Base-by-base conservation (phyloP, 148 eudicot species). In the Cornus kousa region DNA sequence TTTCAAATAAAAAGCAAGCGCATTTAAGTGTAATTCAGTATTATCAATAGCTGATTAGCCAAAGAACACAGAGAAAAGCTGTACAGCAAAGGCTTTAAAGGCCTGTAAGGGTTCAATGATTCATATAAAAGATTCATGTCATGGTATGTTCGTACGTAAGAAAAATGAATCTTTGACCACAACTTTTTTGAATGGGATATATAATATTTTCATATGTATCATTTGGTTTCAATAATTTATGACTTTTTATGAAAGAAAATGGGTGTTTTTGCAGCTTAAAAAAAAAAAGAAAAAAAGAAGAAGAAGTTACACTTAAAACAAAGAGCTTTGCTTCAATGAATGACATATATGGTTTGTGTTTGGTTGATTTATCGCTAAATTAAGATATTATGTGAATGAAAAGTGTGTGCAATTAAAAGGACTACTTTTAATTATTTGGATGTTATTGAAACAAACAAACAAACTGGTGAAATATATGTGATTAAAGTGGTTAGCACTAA, bases 81-180 rank as follows among this genome's bases (percentile, higher is more conserved):
- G 72, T 69, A 69, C 17, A 69, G 72, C 46, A 35, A 69, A 19
- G 37, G 46, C 43, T 13, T 5, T 5, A 19, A 69, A 12, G n/a
- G 71, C 43, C 43, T 39, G 0, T 39, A 39, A 4, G 28, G 37
- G 37, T 69, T 35, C 17, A 35, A 37, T 69, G 72, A 69, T 16
- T 69, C 22, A 69, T 17, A 14, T 11, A 35, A 69, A 69, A 69
- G 37, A 33, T 69, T 20, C 70, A 69, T 33, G 37, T 33, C 37
- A 1, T 35, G 37, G 5, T 4, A 2, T 35, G 5, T 35, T 28
- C 28, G n/a, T 5, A 11, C 20, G 72, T 69, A 33, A 43, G 37
- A 7, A 35, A 69, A 4, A 43, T 43, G 20, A 35, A 69, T 69
- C 72, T 69, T 69, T 69, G 72, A 69, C 72, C 72, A 35, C 5